Evolutionary conservation across 164 flowering plant genomes (phyloP).

Genomic region (Macadamia tetraphylla): DNA sequence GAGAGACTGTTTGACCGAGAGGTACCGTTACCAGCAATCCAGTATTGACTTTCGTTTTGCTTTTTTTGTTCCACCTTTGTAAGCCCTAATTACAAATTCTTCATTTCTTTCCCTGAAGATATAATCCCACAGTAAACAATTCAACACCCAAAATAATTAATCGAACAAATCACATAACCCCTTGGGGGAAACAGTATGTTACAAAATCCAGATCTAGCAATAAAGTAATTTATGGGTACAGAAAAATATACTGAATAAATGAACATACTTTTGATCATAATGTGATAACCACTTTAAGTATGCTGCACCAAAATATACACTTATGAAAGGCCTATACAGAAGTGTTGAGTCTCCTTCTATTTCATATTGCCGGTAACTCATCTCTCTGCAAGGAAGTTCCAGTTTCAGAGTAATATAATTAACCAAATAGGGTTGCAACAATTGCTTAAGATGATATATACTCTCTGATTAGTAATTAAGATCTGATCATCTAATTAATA

Average conservation of each 20-base stretch:
- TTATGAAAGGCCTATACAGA: conserved; percentile 66
- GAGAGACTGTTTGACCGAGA: conserved; percentile 75
- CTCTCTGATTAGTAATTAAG: too few species aligned
- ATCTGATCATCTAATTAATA: conserved; percentile 17
- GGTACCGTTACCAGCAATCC: conserved; percentile 72
- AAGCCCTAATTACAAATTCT: conserved; percentile 85
- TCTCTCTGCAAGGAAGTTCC: conserved; percentile 46
- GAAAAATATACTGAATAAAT: conserved; percentile 1
- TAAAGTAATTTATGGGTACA: not conserved
- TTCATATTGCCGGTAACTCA: conserved; percentile 47
- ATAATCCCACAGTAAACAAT: conserved; percentile 8
- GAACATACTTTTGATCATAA: conserved; percentile 57
- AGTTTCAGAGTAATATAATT: not conserved
- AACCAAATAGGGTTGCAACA: not conserved
- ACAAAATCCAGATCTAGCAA: not conserved
- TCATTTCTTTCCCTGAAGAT: conserved; percentile 73
- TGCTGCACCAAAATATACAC: conserved; percentile 77
- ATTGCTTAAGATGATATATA: not conserved
- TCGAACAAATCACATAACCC: not conserved
- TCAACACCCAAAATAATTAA: not conserved
- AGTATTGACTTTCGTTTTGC: conserved; percentile 82
- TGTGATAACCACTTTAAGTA: conserved; percentile 71
- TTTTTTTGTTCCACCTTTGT: conserved; percentile 68
- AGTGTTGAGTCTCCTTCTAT: conserved; percentile 40
- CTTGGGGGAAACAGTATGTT: too few species aligned